A percentile compares a stretch with the other conserved stretches of the same genome.
Conservation (phyloP, 169 alveolate genomes). For the Theileria luwenshuni region DNA sequence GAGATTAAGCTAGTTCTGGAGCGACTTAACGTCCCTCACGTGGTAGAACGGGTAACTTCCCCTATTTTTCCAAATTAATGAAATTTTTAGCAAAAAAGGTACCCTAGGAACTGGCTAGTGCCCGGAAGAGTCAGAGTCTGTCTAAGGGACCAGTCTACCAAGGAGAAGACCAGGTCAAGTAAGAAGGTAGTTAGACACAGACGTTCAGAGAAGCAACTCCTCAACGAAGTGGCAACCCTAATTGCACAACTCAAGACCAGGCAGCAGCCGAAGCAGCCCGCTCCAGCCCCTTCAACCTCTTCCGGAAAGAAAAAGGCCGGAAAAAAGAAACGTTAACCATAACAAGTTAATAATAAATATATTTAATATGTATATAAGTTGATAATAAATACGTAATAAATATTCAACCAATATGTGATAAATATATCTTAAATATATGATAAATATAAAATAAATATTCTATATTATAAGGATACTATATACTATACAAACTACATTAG, state of each 20-base stretch:
- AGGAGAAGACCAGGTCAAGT: constrained; percentile 19
- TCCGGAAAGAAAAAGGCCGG: constrained; percentile 27
- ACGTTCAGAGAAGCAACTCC: constrained; percentile 35
- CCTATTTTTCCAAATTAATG: neutral
- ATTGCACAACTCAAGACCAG: constrained; percentile 56
- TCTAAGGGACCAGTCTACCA: constrained; percentile 28
- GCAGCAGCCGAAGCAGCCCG: constrained; percentile 30
- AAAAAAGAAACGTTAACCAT: constrained; percentile 24
- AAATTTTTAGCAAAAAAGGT: constrained; percentile 50
- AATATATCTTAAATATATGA: too few relatives aligned
- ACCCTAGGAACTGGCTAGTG: constrained; percentile 74
- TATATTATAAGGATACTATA: neutral
- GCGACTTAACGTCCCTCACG: constrained; percentile 66
- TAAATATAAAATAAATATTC: too few relatives aligned
- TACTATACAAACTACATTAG: too few relatives aligned
- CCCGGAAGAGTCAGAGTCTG: constrained; percentile 75
- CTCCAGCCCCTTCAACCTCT: constrained; percentile 16
- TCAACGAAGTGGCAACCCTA: constrained; percentile 43
- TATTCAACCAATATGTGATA: neutral
- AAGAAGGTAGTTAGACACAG: neutral
- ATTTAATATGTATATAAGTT: too few relatives aligned
- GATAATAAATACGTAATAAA: neutral
- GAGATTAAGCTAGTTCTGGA: constrained; percentile 75
- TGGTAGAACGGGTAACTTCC: constrained; percentile 58
- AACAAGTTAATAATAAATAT: too few relatives aligned